Percentiles rank a stretch among this genome's conserved stretches.
These are phyloP conservation scores for Yarrowia keelungensis DNA, from an alignment of 805 yeast genomes.

Conservation along the genomic window DNA sequence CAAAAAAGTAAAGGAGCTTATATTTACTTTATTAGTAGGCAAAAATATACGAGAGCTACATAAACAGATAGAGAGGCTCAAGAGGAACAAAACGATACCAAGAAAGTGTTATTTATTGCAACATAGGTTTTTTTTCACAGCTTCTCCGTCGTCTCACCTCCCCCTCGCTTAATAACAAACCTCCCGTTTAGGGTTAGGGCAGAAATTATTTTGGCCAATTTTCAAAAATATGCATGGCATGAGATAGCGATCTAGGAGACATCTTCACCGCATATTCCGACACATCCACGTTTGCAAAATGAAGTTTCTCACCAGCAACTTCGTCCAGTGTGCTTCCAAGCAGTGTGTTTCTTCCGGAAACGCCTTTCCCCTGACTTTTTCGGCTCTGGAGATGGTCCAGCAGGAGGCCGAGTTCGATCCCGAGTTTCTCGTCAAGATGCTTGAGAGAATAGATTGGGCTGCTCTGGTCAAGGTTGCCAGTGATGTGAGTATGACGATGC, in stretches of 20 bases:
- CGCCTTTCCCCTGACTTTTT: slow-evolving; percentile 81
- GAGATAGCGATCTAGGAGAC: slow-evolving; percentile 14
- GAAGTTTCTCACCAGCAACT: slow-evolving; percentile 96
- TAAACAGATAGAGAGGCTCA: background rate
- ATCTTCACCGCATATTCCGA: slow-evolving; percentile 1
- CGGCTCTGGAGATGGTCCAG: slow-evolving; percentile 72
- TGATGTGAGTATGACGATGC: slow-evolving; percentile 57
- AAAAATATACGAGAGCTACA: background rate
- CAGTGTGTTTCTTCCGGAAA: slow-evolving; percentile 74
- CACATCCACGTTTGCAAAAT: slow-evolving; percentile 51
- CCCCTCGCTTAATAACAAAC: slow-evolving; percentile 17
- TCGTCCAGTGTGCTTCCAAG: slow-evolving; percentile 90
- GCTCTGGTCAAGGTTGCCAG: slow-evolving; percentile 79
- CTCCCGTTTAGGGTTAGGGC: slow-evolving; percentile 25
- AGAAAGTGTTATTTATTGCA: too few species aligned
- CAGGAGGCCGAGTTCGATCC: slow-evolving; percentile 83
- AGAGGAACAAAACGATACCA: background rate
- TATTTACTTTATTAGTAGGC: too few species aligned
- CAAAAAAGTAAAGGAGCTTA: too few species aligned
- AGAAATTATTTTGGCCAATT: slow-evolving; percentile 27
- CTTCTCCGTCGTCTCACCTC: background rate
- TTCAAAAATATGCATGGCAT: slow-evolving; percentile 15
- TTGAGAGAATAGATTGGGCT: slow-evolving; percentile 86
- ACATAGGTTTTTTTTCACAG: too few species aligned
- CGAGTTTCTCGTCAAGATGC: slow-evolving; percentile 74